Base-by-base conservation (phyloP, 768 basidiomycete species). In the Boletus sp. region DNA sequence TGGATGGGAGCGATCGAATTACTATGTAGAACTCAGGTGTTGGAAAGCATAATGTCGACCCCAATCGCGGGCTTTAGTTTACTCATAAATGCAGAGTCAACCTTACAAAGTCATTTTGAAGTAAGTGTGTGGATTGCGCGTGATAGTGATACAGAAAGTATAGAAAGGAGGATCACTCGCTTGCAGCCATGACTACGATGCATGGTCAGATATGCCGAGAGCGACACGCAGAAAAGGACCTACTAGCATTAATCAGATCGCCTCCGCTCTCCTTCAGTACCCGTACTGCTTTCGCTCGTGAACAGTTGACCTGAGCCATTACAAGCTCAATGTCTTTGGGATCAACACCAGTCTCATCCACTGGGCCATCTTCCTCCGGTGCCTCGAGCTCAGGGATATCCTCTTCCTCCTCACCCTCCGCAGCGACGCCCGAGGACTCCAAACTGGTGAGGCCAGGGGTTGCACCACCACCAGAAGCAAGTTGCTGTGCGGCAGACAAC, bases 171-270 rank as follows among this genome's bases (percentile, higher is more conserved):
- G 60, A 76, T 80, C 77, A 93, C 77, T 90, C 89, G 83, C 88
- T 91, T 62, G 92, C 91, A 10, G 92, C 89, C 92, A 94, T 94
- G 72, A 94, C 91, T 93, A 57, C 14, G 50, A 50, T 55, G 40
- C 25, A 15, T n/a, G 2, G 34, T 57, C 46, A 71, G 60, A 35
- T 21, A 23, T 40, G 60, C 25, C 57, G 47, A 30, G 40, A 13
- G 21, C 3, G 37, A 33, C 44, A 34, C 32, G 13, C 50, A 33
- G 14, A 49, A 29, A 27, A 46, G 47, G 21, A 90, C 93, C 72
- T 70, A 96, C 93, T 96, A 56, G 94, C 95, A 73, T 94, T 95
- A 78, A 97, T 95, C 71, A 98, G 71, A 75, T 98, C 95, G 37
- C 94, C 94, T 48, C 88, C 87, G 62, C 85, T 91, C 64, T 93